Evolutionary conservation across 2,329 filamentous ascomycete species (phyloP).

Genomic region (Alternaria infectoria): DNA sequence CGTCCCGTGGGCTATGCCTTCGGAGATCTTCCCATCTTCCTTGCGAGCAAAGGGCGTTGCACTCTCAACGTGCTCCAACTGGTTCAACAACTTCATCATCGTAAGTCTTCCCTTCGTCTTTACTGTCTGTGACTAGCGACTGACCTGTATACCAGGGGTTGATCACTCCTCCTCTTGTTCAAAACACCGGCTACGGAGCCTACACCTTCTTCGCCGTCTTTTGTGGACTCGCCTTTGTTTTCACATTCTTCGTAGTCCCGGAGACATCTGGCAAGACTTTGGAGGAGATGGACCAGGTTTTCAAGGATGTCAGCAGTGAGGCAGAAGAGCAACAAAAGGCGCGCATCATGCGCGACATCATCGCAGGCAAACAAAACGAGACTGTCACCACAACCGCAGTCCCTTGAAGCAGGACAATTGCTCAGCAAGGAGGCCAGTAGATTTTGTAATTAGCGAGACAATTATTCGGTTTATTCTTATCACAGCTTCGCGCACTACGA

Average conservation of each 20-base stretch:
- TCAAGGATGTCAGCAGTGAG: slow-evolving; percentile 44
- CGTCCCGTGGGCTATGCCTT: slow-evolving; percentile 56
- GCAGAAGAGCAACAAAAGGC: slow-evolving; percentile 43
- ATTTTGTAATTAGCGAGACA: background rate
- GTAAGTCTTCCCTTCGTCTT: slow-evolving; percentile 19
- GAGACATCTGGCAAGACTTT: slow-evolving; percentile 45
- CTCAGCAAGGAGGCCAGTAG: background rate
- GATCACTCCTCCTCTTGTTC: slow-evolving; percentile 68
- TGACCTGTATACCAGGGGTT: slow-evolving; percentile 59
- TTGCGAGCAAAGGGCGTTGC: slow-evolving; percentile 70
- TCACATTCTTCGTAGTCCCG: slow-evolving; percentile 44
- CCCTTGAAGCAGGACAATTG: background rate
- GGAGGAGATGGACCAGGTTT: slow-evolving; percentile 49
- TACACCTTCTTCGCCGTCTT: slow-evolving; percentile 50
- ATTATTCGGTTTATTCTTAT: background rate
- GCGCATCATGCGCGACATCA: slow-evolving; percentile 40
- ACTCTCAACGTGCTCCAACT: slow-evolving; percentile 68
- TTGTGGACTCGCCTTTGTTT: slow-evolving; percentile 41
- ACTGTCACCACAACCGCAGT: background rate
- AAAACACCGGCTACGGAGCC: slow-evolving; percentile 59
- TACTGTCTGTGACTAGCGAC: slow-evolving; percentile 33
- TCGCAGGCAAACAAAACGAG: slow-evolving; percentile 21
- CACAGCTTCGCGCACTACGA: background rate
- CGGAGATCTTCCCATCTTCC: slow-evolving; percentile 69
- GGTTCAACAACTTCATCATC: slow-evolving; percentile 69